Conservation (phyloP, 1,139 yeast species). For the Kazachstania sp. region DNA sequence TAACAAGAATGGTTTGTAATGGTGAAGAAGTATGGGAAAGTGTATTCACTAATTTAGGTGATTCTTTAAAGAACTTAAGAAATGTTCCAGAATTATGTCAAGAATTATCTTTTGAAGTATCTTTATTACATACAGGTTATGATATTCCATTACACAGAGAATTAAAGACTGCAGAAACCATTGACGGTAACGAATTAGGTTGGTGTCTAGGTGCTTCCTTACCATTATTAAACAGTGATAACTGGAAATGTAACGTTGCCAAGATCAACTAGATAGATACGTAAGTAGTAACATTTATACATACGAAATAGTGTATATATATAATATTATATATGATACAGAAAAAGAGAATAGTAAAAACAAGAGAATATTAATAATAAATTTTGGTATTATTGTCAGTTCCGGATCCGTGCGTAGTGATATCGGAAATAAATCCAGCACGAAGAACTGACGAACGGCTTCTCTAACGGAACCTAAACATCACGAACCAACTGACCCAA, state of each 20-base stretch:
- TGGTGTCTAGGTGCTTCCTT: conserved; percentile 98
- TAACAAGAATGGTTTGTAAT: conserved; percentile 76
- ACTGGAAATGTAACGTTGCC: conserved; percentile 61
- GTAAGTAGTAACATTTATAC: not conserved
- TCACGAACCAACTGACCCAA: too few relatives aligned
- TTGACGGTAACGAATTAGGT: conserved; percentile 82
- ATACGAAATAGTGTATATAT: too few relatives aligned
- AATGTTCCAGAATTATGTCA: conserved; percentile 90
- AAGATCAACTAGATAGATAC: conserved; percentile 7
- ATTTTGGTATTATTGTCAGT: not conserved
- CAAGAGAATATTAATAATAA: not conserved
- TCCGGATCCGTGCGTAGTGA: not conserved
- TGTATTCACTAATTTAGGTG: conserved; percentile 49
- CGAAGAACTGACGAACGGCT: too few relatives aligned
- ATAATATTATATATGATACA: too few relatives aligned
- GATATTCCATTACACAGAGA: conserved; percentile 88
- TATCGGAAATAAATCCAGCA: not conserved
- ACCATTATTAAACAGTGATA: conserved; percentile 65
- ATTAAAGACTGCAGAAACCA: conserved; percentile 82
- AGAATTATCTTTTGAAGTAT: conserved; percentile 82
- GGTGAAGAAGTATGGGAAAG: conserved; percentile 71
- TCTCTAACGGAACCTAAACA: too few relatives aligned
- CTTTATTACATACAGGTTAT: conserved; percentile 88
- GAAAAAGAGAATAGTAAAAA: too few relatives aligned
- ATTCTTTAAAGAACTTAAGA: conserved; percentile 55